Evolutionary conservation across 2,329 filamentous ascomycete species (phyloP), one percentile per base, ranked within the genome.

Genomic region (Ascochyta pisi): DNA sequence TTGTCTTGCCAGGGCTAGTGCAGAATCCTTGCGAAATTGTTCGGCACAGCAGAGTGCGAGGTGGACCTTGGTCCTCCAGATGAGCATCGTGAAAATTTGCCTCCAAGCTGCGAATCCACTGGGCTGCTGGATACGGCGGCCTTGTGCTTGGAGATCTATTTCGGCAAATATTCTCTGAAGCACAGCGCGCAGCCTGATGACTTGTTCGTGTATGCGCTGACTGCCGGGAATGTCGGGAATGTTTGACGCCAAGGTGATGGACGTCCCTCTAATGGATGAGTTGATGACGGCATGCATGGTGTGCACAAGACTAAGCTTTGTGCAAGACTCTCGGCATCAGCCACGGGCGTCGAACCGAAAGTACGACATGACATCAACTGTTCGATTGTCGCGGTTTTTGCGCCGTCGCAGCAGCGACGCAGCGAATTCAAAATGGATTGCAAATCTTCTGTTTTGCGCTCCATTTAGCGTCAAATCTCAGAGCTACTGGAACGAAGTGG

Each of bases 301-400:
- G 52, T 38, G 29, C 27, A 41, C 38, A 53, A 39, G 46, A 48
- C 60, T 65, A 69, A 69, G 67, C 67, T 68, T 69, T 64, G 60
- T 62, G 62, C 63, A 69, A 66, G 64, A 65, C 47, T 54, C 66
- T 69, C 54, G 67, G 65, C 66, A 60, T 53, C 60, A 65, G 64
- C 61, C 61, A 60, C 58, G 50, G 52, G 45, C 57, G 51, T 60
- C 51, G 60, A 48, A 29, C 42, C 52, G 48, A 53, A 63, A 58
- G 57, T 57, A 62, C 64, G 61, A 61, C 63, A 62, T 58, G 62
- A 62, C 58, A 47, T 51, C 57, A 58, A 47, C 8, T 47, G 39
- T 47, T 39, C 46, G 33, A 43, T 56, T 33, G 42, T 26, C 24
- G 40, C 52, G 46, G 22, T 34, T 16, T 45, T 33, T 9, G 37